Base-by-base conservation (phyloP, 257 asterid species). In the Nicotiana tomentosiformis region DNA sequence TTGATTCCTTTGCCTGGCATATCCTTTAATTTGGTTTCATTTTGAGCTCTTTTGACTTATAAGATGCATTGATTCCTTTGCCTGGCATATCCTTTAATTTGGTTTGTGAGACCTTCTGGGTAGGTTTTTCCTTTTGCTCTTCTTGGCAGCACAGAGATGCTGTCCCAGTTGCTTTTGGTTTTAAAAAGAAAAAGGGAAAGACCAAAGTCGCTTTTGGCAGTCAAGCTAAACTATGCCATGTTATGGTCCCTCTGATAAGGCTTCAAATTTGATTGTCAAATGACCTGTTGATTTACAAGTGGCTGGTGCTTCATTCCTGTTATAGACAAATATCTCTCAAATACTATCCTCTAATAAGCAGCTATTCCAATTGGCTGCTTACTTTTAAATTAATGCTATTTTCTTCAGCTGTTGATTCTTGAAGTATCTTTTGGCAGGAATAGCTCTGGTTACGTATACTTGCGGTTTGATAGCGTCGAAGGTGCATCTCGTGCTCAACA, bases 401-500 rank as follows among this genome's bases (percentile, higher is more conserved):
- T 74, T 74, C 0, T 20, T 46, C 79, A 26, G 61, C 23, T 49
- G 26, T 23, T 74, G 61, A 74, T 49, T n/a, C 43, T 49, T 20
- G 23, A 49, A 12, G 23, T 77, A 18, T 83, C 64, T 33, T 77
- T 26, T 82, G 83, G 33, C 94, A 94, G 99, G 95, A 92, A 96
- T 66, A 96, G 97, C 72, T 87, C 96, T 39, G 99, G 99, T 39
- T 94, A 94, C 78, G 99, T 94, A 18, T 96, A 94, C 87, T 80
- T 96, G 90, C 91, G 97, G 87, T 94, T 96, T 68, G 97, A 96
- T 46, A 94, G 90, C 81, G 90, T 85, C 51, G 99, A 93, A 84
- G 95, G 90, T 37, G 93, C 99, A 29, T 43, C 94, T 77, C 93
- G 91, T 18, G 98, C 97, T 87, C 98, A 96, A 87, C 99, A 91